Evolutionary conservation across 495 filamentous ascomycete species (phyloP).

Genomic region (Lophiostoma macrostomum): DNA sequence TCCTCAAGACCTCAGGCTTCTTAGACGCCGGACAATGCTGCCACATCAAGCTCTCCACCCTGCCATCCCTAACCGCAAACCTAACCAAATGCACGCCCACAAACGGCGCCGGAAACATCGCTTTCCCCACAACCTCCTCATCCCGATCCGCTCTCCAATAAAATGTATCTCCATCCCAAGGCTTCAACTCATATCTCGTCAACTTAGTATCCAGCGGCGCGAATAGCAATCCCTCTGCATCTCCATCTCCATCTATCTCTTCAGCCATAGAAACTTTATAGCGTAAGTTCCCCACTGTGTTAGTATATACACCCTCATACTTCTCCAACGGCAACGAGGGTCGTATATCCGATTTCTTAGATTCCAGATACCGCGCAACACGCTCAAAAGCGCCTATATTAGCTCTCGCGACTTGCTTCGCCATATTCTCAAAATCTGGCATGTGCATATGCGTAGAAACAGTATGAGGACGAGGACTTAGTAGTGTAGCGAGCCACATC

Average conservation of each 20-base stretch:
- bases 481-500: not conserved
- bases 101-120: not conserved
- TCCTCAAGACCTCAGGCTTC: too few species aligned
- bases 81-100: not conserved
- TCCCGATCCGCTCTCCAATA: conserved; percentile 7
- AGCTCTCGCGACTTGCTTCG: not conserved
- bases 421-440: not conserved
- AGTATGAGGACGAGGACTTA: not conserved
- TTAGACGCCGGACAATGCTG: too few species aligned
- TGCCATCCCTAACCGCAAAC: not conserved
- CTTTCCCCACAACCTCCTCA: not conserved
- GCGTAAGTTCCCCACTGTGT: not conserved
- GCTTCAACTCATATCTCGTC: conserved; percentile 1
- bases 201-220: not conserved
- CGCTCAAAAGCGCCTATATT: not conserved
- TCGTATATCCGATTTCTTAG: not conserved
- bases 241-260: too few species aligned
- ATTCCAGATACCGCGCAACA: not conserved
- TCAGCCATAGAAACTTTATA: too few species aligned
- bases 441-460: too few species aligned
- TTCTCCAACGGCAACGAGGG: not conserved
- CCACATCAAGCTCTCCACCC: not conserved
- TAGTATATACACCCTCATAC: conserved; percentile 2
- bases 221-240: not conserved
- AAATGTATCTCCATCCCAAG: conserved; percentile 8